Conservation (phyloP, 139 green algal genomes). For the Yamagishiella unicocca region DNA sequence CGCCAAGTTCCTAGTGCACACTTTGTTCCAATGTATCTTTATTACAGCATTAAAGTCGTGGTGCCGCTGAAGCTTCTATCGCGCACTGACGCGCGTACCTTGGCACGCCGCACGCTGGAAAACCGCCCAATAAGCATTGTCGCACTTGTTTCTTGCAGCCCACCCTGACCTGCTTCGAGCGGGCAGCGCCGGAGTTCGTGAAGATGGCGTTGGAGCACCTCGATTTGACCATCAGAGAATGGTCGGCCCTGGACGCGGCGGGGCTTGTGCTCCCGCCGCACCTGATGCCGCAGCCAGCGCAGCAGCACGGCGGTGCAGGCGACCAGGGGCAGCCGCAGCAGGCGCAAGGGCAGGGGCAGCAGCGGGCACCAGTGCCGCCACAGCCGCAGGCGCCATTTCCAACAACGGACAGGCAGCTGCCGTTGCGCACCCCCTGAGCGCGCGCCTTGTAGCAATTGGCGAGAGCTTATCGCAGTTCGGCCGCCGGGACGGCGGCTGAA, state of each 20-base stretch:
- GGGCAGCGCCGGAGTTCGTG: slow-evolving; percentile 60
- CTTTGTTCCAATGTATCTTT: too few species aligned
- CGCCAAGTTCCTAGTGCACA: too few species aligned
- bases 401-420: slow-evolving; percentile 21
- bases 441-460: not conserved
- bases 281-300: slow-evolving; percentile 34
- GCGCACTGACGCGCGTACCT: too few species aligned
- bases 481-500: slow-evolving; percentile 1
- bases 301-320: slow-evolving; percentile 1
- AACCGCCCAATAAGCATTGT: too few species aligned
- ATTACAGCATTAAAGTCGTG: too few species aligned
- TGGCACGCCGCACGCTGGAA: too few species aligned
- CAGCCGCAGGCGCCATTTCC: slow-evolving; percentile 6
- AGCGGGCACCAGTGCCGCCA: slow-evolving; percentile 14
- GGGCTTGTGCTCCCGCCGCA: slow-evolving; percentile 60
- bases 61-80: too few species aligned
- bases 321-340: not conserved
- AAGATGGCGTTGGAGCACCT: slow-evolving; percentile 61
- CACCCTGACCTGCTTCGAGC: slow-evolving; percentile 61
- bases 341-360: not conserved
- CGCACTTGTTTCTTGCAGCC: slow-evolving; percentile 61
- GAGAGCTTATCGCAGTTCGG: not conserved
- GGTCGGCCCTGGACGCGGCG: slow-evolving; percentile 54
- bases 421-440: not conserved
- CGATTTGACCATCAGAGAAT: slow-evolving; percentile 63